These are phyloP conservation scores for Candida palmyrensis DNA, from an alignment of 805 yeast species.

Conservation along the genomic window DNA sequence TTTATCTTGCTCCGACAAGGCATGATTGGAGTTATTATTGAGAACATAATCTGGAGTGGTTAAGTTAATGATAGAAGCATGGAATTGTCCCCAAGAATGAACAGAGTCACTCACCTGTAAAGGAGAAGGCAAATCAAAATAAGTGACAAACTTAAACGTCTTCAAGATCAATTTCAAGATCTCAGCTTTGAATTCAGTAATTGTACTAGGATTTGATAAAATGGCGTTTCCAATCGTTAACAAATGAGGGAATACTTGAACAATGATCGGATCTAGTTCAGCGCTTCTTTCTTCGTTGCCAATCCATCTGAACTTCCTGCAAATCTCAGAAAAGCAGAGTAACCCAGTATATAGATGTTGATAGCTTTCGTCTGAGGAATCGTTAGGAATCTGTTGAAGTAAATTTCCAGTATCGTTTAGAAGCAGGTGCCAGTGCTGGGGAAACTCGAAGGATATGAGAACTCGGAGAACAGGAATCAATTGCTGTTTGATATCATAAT, in stretches of 20 bases:
- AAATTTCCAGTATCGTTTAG: slow-evolving; percentile 27
- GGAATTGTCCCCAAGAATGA: slow-evolving; percentile 71
- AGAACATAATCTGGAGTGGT: slow-evolving; percentile 51
- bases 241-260: slow-evolving; percentile 59
- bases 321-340: slow-evolving; percentile 62
- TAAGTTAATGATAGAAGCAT: slow-evolving; percentile 60
- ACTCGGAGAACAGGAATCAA: slow-evolving; percentile 30
- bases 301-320: slow-evolving; percentile 68
- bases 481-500: slow-evolving; percentile 32
- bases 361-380: slow-evolving; percentile 41
- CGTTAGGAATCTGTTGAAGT: slow-evolving; percentile 19
- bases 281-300: slow-evolving; percentile 41
- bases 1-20: slow-evolving; percentile 22
- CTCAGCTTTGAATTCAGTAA: slow-evolving; percentile 49
- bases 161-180: slow-evolving; percentile 72
- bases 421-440: slow-evolving; percentile 32
- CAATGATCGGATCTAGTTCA: slow-evolving; percentile 41
- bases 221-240: slow-evolving; percentile 58
- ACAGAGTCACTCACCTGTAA: slow-evolving; percentile 47
- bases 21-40: slow-evolving; percentile 48
- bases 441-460: slow-evolving; percentile 30
- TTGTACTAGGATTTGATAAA: slow-evolving; percentile 20
- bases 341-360: slow-evolving; percentile 56
- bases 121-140: slow-evolving; percentile 63
- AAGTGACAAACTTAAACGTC: slow-evolving; percentile 71